These are phyloP conservation scores for Hemisphaericaspora subhashii DNA, from an alignment of 1,139 yeast genomes.

Conservation along the genomic window DNA sequence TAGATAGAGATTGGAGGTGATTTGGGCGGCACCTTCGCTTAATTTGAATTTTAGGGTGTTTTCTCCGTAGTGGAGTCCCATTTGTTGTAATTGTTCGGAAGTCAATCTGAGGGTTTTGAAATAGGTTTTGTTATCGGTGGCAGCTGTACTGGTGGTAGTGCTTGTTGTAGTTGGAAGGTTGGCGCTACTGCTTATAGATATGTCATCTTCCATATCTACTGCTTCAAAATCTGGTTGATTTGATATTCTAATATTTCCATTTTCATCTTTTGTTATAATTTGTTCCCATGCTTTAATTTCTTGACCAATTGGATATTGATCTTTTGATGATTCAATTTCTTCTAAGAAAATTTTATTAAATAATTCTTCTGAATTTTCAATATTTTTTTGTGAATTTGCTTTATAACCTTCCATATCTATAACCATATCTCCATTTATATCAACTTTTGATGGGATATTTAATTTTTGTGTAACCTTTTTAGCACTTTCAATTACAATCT, in stretches of 20 bases:
- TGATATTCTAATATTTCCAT: constrained; percentile 69
- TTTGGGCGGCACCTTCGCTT: constrained; percentile 76
- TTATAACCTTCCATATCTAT: constrained; percentile 97
- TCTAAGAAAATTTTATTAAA: constrained; percentile 72
- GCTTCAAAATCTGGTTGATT: constrained; percentile 17
- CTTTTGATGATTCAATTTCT: constrained; percentile 30
- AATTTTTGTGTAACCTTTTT: constrained; percentile 68
- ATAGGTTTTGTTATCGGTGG: constrained; percentile 35
- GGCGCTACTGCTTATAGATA: not conserved
- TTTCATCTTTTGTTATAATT: constrained; percentile 52
- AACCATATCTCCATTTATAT: constrained; percentile 86
- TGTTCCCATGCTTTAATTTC: constrained; percentile 36
- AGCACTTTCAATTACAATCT: constrained; percentile 61
- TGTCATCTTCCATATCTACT: constrained; percentile 9
- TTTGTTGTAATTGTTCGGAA: constrained; percentile 77
- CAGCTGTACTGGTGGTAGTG: constrained; percentile 6
- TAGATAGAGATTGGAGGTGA: constrained; percentile 70
- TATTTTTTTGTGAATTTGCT: constrained; percentile 71
- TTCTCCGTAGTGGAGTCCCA: constrained; percentile 75
- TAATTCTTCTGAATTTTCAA: constrained; percentile 66
- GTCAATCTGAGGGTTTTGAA: constrained; percentile 90
- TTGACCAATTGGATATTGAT: constrained; percentile 17
- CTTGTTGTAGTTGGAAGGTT: constrained; percentile 6
- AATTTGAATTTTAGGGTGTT: constrained; percentile 79
- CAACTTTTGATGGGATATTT: constrained; percentile 86